These are phyloP conservation scores for Penicillium pancosmium DNA, from an alignment of 495 filamentous ascomycete genomes.

Conservation along the genomic window DNA sequence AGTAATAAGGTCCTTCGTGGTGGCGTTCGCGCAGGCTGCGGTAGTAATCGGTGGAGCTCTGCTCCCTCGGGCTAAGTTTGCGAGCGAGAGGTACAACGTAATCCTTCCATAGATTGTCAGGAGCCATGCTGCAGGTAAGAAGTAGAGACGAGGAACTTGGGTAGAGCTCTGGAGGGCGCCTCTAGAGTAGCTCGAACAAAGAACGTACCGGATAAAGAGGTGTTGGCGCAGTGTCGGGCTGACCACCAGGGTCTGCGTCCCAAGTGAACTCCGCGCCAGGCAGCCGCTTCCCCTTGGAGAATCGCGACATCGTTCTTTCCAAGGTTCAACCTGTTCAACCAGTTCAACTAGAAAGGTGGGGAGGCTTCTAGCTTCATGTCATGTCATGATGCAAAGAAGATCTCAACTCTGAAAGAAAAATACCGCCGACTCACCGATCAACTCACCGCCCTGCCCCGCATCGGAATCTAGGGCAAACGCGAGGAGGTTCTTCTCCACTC, in stretches of 20 bases:
- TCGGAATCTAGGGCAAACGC: slow-evolving; percentile 25
- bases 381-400: slow-evolving; percentile 14
- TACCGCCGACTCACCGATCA: slow-evolving; percentile 8
- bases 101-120: slow-evolving; percentile 31
- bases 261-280: slow-evolving; percentile 48
- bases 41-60: slow-evolving; percentile 47
- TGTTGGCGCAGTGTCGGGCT: slow-evolving; percentile 45
- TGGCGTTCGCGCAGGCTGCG: slow-evolving; percentile 52
- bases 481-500: not conserved
- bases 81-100: slow-evolving; percentile 40
- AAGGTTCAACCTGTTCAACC: not conserved
- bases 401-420: slow-evolving; percentile 15
- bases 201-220: slow-evolving; percentile 46
- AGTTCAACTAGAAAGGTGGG: not conserved
- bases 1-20: slow-evolving; percentile 61
- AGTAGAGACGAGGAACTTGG: no score
- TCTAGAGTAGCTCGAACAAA: not conserved
- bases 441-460: slow-evolving; percentile 19
- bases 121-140: not conserved
- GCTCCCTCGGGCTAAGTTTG: slow-evolving; percentile 36
- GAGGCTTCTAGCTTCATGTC: not conserved
- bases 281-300: slow-evolving; percentile 40
- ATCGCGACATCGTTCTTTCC: slow-evolving; percentile 38
- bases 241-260: slow-evolving; percentile 43
- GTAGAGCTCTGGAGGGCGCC: no score